Evolutionary conservation across 371 early-diverging fungal genomes (phyloP), one percentile per base, ranked within the genome.

Genomic region (Mortierella sp.): DNA sequence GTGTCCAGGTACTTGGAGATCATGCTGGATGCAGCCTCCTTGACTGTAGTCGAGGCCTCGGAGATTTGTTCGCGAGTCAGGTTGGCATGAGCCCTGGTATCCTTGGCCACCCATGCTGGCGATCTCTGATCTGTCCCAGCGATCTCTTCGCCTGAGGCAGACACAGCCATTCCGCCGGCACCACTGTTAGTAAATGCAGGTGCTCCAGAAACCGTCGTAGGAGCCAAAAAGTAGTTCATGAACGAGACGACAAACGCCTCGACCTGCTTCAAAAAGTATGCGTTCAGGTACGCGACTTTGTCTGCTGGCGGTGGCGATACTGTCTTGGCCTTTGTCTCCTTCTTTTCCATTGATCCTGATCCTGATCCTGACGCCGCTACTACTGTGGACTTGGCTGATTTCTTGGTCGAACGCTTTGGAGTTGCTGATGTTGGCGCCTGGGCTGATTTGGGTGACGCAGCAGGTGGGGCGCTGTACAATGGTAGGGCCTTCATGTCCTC

Each of bases 161-260:
- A 24, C 0, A 53, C 44, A 5, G 59, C 44, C 59, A 53, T 43
- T 71, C 82, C 69, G 37, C 64, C 43, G 0, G 5, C 13, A 11
- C 28, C 48, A 19, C 19, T 44, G 28, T 51, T 57, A 24, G 46
- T 54, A 21, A 40, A 28, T 1, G 75, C 53, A 21, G 40, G 6
- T 10, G 73, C 31, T 34, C 69, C 74, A 40, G 79, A 16, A 11
- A 71, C 31, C 24, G 76, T 51, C 13, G 70, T 51, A 26, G 85
- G 54, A 1, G 53, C 48, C 53, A 86, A 43, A 46, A 80, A 86
- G n/a, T 80, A 82, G 53, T 64, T 82, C 59, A 80, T 59, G 74
- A 86, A 86, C 1, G 80, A 82, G 0, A 74, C 67, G 0, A 82
- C 82, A 59, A 86, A 86, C 10, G 72, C 76, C 21, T 86, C 82